These are phyloP conservation scores for Cymbidium sinense DNA, from an alignment of 106 monocot genomes.

Conservation along the genomic window DNA sequence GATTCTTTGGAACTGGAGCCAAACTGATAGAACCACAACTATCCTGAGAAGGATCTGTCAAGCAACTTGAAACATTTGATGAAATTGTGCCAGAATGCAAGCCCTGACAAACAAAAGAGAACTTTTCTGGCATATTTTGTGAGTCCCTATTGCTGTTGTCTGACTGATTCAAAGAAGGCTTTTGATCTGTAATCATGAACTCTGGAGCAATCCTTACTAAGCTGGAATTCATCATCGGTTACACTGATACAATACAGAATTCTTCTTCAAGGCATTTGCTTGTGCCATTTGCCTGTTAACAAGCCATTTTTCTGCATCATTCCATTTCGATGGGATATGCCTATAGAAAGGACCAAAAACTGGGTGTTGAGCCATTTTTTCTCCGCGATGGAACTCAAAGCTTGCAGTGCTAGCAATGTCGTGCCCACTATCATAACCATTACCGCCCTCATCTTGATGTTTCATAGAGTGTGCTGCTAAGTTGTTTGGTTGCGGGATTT, in stretches of 20 bases:
- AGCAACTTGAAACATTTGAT: conserved; percentile 14
- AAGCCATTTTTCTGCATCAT: conserved; percentile 94
- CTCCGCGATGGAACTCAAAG: conserved; percentile 74
- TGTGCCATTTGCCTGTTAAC: conserved; percentile 31
- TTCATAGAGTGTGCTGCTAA: conserved; percentile 27
- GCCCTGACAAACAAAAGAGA: conserved; percentile 32
- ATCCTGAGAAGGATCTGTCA: conserved; percentile 5
- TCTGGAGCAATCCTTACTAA: conserved; percentile 37
- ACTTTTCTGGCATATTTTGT: conserved; percentile 31
- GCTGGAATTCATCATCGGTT: conserved; percentile 11
- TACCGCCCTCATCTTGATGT: conserved; percentile 29
- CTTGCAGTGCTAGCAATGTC: conserved; percentile 35
- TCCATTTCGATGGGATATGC: conserved; percentile 89
- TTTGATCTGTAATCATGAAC: conserved; percentile 18
- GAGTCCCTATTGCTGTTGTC: conserved; percentile 6
- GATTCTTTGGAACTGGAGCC: neutral
- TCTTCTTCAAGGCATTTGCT: conserved; percentile 41
- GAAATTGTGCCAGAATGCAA: conserved; percentile 11
- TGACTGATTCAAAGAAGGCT: conserved; percentile 3
- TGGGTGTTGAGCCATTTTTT: conserved; percentile 18
- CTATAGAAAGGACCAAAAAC: conserved; percentile 32
- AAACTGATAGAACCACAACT: conserved; percentile 8
- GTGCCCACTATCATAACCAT: conserved; percentile 42
- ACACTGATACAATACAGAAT: conserved; percentile 18
- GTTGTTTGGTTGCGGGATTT: too few species aligned